phyloP scores from a whole-genome alignment of 768 basidiomycete genomes.

The Scleroderma citrinum region DNA sequence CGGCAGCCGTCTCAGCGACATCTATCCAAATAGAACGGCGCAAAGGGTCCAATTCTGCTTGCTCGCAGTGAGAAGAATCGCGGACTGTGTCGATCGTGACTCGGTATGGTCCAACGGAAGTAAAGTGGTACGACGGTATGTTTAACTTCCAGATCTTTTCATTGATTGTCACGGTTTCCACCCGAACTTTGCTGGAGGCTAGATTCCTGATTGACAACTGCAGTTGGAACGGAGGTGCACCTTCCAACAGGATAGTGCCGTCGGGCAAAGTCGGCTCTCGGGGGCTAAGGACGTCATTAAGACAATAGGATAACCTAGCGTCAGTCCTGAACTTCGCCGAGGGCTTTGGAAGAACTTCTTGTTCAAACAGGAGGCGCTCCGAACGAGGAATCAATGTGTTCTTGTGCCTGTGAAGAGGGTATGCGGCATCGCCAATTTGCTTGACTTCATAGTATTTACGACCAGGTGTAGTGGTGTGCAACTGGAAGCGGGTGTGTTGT shows the following conservation, averaged over 20 bases:
- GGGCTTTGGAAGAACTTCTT: slow-evolving; percentile 77
- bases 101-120: slow-evolving; percentile 75
- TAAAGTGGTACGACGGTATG: slow-evolving; percentile 65
- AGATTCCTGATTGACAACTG: slow-evolving; percentile 72
- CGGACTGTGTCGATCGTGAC: slow-evolving; percentile 71
- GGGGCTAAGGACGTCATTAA: slow-evolving; percentile 60
- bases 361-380: slow-evolving; percentile 72
- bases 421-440: slow-evolving; percentile 80
- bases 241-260: slow-evolving; percentile 60
- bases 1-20: slow-evolving; percentile 94
- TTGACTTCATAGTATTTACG: slow-evolving; percentile 87
- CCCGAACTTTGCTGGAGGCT: slow-evolving; percentile 60
- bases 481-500: slow-evolving; percentile 69
- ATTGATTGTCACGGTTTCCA: slow-evolving; percentile 46
- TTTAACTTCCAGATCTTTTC: slow-evolving; percentile 64
- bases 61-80: slow-evolving; percentile 81
- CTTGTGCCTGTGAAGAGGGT: slow-evolving; percentile 68
- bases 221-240: slow-evolving; percentile 81
- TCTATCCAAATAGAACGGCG: slow-evolving; percentile 73
- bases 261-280: slow-evolving; percentile 48
- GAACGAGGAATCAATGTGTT: slow-evolving; percentile 59
- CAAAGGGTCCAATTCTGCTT: slow-evolving; percentile 57
- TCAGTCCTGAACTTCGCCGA: slow-evolving; percentile 70
- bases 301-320: slow-evolving; percentile 66
- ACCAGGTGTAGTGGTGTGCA: slow-evolving; percentile 72